Conservation (phyloP, 148 eudicot species). For the Chenopodium album region DNA sequence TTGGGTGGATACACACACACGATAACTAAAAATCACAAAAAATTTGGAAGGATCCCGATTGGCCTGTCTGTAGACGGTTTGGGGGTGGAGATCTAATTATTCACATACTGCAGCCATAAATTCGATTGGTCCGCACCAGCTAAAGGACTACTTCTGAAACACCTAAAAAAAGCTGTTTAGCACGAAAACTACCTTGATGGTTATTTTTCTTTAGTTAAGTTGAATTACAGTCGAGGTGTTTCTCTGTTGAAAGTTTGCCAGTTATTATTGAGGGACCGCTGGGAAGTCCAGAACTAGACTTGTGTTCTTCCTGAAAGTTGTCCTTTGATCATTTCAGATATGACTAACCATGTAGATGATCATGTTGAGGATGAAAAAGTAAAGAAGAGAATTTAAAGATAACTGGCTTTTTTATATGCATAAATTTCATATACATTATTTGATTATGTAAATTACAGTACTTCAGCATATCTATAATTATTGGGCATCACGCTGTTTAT, state of each 20-base stretch:
- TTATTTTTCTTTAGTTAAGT: not conserved
- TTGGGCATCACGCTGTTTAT: conserved; percentile 10
- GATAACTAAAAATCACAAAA: not conserved
- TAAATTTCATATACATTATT: conserved; percentile 12
- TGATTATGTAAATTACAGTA: conserved; percentile 16
- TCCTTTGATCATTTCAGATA: not conserved
- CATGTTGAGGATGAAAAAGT: not conserved
- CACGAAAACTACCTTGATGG: not conserved
- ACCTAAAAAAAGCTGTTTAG: not conserved
- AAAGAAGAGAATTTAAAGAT: not conserved
- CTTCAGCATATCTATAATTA: conserved; percentile 14
- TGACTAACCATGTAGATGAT: not conserved
- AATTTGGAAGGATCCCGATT: not conserved
- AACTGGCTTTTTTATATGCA: conserved; percentile 6
- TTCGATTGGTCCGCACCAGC: not conserved
- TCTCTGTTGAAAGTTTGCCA: not conserved
- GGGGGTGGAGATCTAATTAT: not conserved
- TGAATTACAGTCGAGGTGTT: not conserved
- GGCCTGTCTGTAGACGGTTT: not conserved
- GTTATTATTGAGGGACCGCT: not conserved
- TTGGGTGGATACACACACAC: conserved; percentile 8
- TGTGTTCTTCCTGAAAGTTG: not conserved
- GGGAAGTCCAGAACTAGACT: not conserved
- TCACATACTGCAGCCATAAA: not conserved
- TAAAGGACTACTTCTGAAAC: not conserved